Evolutionary conservation across 345 rosid genomes (phyloP).

Genomic region (Citrus medica): DNA sequence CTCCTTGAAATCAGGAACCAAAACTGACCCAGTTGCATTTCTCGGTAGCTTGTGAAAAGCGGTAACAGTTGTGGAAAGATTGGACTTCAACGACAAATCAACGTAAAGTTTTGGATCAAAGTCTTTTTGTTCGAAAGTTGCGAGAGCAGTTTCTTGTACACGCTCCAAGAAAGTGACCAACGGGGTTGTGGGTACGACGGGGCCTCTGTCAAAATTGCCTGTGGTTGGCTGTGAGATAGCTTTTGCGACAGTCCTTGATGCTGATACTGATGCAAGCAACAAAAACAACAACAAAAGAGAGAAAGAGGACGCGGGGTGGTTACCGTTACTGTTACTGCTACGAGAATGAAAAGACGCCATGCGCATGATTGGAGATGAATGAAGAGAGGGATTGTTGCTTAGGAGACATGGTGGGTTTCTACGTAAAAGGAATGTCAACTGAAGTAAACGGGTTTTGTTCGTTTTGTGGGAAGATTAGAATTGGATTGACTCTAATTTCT

Average conservation of each 20-base stretch:
- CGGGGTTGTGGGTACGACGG: conserved; percentile 30
- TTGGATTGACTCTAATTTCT: background rate
- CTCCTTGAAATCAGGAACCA: conserved; percentile 27
- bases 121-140: conserved; percentile 33
- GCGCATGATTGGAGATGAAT: background rate
- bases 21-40: conserved; percentile 27
- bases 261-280: conserved; percentile 1
- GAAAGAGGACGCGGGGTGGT: background rate
- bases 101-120: conserved; percentile 71
- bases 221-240: background rate
- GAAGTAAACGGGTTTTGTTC: background rate
- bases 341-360: background rate
- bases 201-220: conserved; percentile 16
- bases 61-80: conserved; percentile 37
- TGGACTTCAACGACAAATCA: conserved; percentile 57
- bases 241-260: conserved; percentile 12
- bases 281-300: background rate
- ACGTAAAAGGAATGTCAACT: background rate
- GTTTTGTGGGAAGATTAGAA: background rate
- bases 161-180: conserved; percentile 62
- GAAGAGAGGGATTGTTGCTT: background rate
- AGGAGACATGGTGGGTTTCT: background rate
- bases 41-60: conserved; percentile 54
- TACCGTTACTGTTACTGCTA: background rate
- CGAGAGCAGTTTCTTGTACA: conserved; percentile 58